phyloP scores from a whole-genome alignment of 768 basidiomycete genomes.

The Auriscalpium microsporum region DNA sequence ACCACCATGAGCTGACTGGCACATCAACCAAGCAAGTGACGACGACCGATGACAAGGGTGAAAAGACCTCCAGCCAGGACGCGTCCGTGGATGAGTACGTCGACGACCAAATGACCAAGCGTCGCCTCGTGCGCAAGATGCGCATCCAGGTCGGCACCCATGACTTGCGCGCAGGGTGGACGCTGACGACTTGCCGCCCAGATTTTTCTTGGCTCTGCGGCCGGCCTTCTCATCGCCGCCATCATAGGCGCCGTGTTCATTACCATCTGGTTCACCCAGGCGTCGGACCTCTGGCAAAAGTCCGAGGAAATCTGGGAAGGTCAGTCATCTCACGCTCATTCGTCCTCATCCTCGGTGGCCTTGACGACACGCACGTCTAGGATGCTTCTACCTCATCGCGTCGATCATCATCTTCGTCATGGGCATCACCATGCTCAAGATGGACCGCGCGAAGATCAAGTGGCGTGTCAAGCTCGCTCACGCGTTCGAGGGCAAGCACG shows the following conservation, averaged over 20 bases:
- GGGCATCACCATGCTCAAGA: conserved; percentile 90
- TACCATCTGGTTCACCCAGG: conserved; percentile 90
- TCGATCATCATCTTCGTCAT: conserved; percentile 83
- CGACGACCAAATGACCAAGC: conserved; percentile 22
- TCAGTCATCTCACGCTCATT: conserved; percentile 21
- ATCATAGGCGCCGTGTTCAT: conserved; percentile 89
- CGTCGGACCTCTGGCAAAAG: conserved; percentile 73
- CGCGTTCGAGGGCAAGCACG: conserved; percentile 59
- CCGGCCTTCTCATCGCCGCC: conserved; percentile 73
- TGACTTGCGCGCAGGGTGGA: background rate
- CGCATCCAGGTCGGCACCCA: conserved; percentile 46
- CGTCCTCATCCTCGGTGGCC: background rate
- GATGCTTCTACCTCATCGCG: conserved; percentile 63
- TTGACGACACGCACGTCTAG: conserved; percentile 25
- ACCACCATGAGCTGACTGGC: background rate
- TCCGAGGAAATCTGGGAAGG: conserved; percentile 95
- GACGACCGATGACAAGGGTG: conserved; percentile 1
- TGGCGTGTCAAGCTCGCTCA: conserved; percentile 85
- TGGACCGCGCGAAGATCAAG: conserved; percentile 90
- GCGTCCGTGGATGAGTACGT: conserved; percentile 4
- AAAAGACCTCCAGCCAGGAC: background rate
- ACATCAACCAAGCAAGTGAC: background rate
- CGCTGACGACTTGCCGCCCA: conserved; percentile 20
- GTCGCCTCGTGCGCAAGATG: conserved; percentile 52
- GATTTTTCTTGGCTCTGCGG: conserved; percentile 67